phyloP scores from a whole-genome alignment of 768 basidiomycete species.

The Pleurotus pulmonarius region DNA sequence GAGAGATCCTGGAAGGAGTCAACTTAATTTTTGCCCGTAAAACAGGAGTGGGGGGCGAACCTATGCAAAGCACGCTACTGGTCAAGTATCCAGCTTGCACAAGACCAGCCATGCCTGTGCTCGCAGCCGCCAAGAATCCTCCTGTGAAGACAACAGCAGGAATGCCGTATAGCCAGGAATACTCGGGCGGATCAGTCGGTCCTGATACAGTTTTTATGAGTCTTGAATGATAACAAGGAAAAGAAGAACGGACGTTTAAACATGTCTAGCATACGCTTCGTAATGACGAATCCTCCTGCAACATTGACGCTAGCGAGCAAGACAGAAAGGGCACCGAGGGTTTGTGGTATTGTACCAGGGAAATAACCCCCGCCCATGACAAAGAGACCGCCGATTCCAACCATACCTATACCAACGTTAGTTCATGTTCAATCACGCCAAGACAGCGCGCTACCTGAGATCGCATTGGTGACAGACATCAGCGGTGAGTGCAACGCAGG shows the following conservation, averaged over 20 bases:
- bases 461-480: slow-evolving; percentile 90
- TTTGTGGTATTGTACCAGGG: slow-evolving; percentile 78
- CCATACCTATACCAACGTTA: slow-evolving; percentile 42
- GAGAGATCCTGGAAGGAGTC: slow-evolving; percentile 52
- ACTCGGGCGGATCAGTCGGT: slow-evolving; percentile 83
- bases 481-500: slow-evolving; percentile 86
- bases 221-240: background rate
- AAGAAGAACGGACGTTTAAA: slow-evolving; percentile 62
- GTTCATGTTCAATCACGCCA: background rate
- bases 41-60: slow-evolving; percentile 27
- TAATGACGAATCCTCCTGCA: slow-evolving; percentile 84
- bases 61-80: slow-evolving; percentile 84
- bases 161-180: slow-evolving; percentile 76
- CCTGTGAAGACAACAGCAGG: slow-evolving; percentile 82
- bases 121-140: slow-evolving; percentile 78
- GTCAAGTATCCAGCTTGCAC: slow-evolving; percentile 87
- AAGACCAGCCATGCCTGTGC: slow-evolving; percentile 80
- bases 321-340: slow-evolving; percentile 78
- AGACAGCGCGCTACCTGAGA: slow-evolving; percentile 57
- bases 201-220: slow-evolving; percentile 35
- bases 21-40: background rate
- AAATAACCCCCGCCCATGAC: slow-evolving; percentile 88
- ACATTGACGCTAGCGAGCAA: slow-evolving; percentile 86
- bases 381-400: slow-evolving; percentile 82
- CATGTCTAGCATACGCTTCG: slow-evolving; percentile 91